Conservation (phyloP, 2,329 filamentous ascomycete genomes). For the Aspergillus fructus region DNA sequence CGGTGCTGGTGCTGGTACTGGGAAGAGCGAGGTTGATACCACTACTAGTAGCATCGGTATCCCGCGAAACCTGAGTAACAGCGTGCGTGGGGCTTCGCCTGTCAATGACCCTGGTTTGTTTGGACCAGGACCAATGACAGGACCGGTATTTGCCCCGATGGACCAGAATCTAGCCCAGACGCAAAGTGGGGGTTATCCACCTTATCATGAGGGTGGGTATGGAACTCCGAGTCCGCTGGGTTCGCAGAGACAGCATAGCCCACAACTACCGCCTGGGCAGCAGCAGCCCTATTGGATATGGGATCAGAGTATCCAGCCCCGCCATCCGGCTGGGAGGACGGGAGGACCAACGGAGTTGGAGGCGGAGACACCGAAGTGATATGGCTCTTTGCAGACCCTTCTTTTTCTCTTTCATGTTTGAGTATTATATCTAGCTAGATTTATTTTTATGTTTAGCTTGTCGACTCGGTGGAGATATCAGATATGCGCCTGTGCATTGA, state of each 20-base stretch:
- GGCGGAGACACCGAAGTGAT: not conserved
- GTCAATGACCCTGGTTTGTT: not conserved
- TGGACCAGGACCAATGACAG: not conserved
- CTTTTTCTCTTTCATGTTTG: not conserved
- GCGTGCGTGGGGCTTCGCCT: not conserved
- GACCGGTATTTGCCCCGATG: not conserved
- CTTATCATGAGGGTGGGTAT: not conserved
- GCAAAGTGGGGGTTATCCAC: not conserved
- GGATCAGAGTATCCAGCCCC: slow-evolving; percentile 2
- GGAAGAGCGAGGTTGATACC: not conserved
- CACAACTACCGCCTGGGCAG: not conserved
- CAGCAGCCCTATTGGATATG: slow-evolving; percentile 6
- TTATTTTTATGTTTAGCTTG: no score
- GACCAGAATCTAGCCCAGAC: not conserved
- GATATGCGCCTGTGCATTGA: no score
- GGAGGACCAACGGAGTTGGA: slow-evolving; percentile 4
- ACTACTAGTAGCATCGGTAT: not conserved
- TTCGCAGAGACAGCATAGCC: not conserved
- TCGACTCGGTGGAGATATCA: no score
- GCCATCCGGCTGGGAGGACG: not conserved
- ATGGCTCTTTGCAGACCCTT: not conserved
- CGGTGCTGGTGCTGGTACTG: not conserved
- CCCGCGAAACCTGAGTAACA: not conserved
- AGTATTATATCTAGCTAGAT: not conserved
- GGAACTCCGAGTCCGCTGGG: not conserved